Conservation (phyloP, 257 asterid genomes). For the Primulina eburnea region DNA sequence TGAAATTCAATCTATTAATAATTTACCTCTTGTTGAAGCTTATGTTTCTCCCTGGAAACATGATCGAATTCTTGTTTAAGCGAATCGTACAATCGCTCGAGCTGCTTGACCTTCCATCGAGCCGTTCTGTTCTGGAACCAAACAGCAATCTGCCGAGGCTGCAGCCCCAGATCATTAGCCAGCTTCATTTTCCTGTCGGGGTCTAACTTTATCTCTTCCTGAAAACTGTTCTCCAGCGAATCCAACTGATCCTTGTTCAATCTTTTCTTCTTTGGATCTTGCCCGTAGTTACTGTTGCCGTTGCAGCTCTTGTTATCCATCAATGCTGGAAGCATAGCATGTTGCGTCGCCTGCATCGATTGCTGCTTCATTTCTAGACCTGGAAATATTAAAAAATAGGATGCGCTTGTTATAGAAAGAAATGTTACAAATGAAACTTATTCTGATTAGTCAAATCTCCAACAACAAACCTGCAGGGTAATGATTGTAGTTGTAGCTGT, state of each 20-base stretch:
- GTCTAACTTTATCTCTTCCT: constrained; percentile 76
- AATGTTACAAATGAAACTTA: too few species aligned
- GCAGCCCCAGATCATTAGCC: constrained; percentile 70
- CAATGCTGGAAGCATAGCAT: background rate
- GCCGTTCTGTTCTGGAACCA: constrained; percentile 32
- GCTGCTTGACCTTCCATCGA: constrained; percentile 83
- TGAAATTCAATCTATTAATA: background rate
- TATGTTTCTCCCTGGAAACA: constrained; percentile 64
- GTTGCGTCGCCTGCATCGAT: constrained; percentile 15
- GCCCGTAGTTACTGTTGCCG: constrained; percentile 13
- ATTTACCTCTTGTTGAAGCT: constrained; percentile 69
- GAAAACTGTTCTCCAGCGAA: constrained; percentile 62
- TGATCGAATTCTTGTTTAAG: constrained; percentile 63
- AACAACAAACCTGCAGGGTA: constrained; percentile 42
- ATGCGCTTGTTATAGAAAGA: background rate
- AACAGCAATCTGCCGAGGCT: constrained; percentile 17
- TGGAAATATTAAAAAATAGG: background rate
- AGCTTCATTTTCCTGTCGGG: constrained; percentile 76
- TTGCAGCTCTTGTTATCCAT: constrained; percentile 26
- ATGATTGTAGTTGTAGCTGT: constrained; percentile 71
- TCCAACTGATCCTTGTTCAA: constrained; percentile 70
- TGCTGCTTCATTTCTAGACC: constrained; percentile 57
- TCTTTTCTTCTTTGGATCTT: constrained; percentile 60
- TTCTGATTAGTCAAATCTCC: too few species aligned
- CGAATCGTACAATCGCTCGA: constrained; percentile 58